A percentile compares a stretch with the other conserved stretches of the same genome.
Conservation (phyloP, 257 asterid genomes). For the Solanum raphanifolium region DNA sequence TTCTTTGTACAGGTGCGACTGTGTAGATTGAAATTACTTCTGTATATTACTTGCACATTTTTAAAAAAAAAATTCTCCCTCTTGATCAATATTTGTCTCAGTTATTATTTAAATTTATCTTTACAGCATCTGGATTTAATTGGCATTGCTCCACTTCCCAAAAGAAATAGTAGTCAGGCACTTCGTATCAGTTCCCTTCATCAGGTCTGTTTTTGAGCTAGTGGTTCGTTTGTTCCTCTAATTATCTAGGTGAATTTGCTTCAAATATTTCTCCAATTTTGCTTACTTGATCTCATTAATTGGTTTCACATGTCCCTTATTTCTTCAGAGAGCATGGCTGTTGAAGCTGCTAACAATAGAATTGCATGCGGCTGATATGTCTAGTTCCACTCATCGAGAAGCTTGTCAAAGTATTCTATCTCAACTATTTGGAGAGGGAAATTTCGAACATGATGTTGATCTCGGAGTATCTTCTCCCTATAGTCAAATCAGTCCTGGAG, state of each 20-base stretch:
- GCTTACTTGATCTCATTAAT: not conserved
- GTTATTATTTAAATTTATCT: not conserved
- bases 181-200: constrained; percentile 91
- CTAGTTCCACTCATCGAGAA: constrained; percentile 59
- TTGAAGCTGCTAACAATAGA: constrained; percentile 87
- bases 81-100: not conserved
- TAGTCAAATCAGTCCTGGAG: constrained; percentile 23
- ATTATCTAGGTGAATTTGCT: not conserved
- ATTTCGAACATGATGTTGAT: constrained; percentile 29
- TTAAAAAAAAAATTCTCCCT: not conserved
- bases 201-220: constrained; percentile 48
- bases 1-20: constrained; percentile 69
- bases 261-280: not conserved
- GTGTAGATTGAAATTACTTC: not conserved
- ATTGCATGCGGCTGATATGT: constrained; percentile 66
- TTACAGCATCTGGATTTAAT: constrained; percentile 67
- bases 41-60: not conserved
- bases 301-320: not conserved
- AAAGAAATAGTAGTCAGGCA: constrained; percentile 53
- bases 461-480: constrained; percentile 20
- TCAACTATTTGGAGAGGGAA: constrained; percentile 60
- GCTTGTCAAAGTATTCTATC: constrained; percentile 65
- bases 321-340: constrained; percentile 86
- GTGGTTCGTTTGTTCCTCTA: not conserved
- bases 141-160: constrained; percentile 79